Evolutionary conservation across 345 rosid species (phyloP), one percentile per base, ranked within the genome.

Genomic region (Bruguiera sexangula): DNA sequence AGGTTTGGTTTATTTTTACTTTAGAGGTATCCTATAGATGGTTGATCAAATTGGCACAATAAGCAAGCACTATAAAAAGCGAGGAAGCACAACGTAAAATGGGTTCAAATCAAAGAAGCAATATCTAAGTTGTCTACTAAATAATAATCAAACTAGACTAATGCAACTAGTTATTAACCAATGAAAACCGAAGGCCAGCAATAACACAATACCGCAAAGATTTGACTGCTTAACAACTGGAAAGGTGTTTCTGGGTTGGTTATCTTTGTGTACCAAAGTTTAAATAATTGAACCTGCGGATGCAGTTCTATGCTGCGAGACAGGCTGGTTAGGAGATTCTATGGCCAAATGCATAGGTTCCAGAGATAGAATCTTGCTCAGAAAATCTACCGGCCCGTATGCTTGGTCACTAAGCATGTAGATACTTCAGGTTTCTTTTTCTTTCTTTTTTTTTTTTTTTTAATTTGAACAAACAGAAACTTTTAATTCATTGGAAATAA

Each of bases 261-360:
- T 39, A 11, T 43, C 4, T 11, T 2, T 43, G 48, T 43, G 48
- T 2, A 43, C 48, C 48, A 13, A 43, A 3, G 16, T 13, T 39
- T 39, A 51, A 76, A 66, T 30, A 70, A 46, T 66, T 46, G 26
- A 66, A 31, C 34, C 50, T 61, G 64, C 48, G 55, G 64, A 66
- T 31, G 29, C 18, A 66, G 50, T 43, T 43, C 50, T 43, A 3
- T 37, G 63, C 26, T 29, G 67, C 69, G 64, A 30, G 67, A 56
- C 71, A 77, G 75, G 69, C 70, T 68, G 80, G 46, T 72, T 22
- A 63, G 60, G 37, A 62, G 60, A 37, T 60, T 30, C 36, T 54
- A 6, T 22, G 24, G 22, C n/a, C 57, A 36, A 37, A 65, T 8
- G 62, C 63, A 39, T 53, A 5, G 62, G n/a, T 56, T 30, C 62